phyloP scores from a whole-genome alignment of 495 filamentous ascomycete genomes.

The Elaphomyces granulatus region DNA sequence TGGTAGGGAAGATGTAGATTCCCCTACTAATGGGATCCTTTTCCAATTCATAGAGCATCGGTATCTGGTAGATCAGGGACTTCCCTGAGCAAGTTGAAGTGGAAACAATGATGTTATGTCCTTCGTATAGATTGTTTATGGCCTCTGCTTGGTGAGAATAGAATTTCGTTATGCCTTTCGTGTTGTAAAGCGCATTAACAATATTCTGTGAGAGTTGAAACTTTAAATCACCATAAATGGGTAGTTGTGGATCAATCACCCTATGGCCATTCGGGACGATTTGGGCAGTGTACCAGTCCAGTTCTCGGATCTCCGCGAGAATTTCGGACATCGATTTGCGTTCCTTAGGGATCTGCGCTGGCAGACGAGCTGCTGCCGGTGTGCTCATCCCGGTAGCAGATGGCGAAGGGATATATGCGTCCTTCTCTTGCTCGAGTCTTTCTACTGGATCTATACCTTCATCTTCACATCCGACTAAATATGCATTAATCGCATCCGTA shows the following conservation, averaged over 20 bases:
- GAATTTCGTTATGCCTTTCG: conserved; percentile 68
- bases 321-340: conserved; percentile 75
- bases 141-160: conserved; percentile 93
- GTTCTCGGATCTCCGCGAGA: conserved; percentile 63
- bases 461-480: conserved; percentile 57
- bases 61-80: conserved; percentile 90
- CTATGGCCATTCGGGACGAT: conserved; percentile 91
- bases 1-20: conserved; percentile 98
- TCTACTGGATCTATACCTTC: conserved; percentile 53
- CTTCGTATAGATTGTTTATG: conserved; percentile 76
- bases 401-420: conserved; percentile 31
- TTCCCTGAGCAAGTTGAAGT: conserved; percentile 96
- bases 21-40: conserved; percentile 60
- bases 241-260: conserved; percentile 75
- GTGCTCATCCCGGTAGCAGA: conserved; percentile 35
- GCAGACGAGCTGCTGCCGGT: conserved; percentile 22
- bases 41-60: conserved; percentile 80
- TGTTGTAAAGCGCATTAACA: conserved; percentile 90
- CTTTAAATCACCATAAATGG: conserved; percentile 69
- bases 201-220: conserved; percentile 81
- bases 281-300: conserved; percentile 79
- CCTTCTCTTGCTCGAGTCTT: conserved; percentile 36
- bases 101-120: conserved; percentile 77
- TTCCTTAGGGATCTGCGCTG: conserved; percentile 60
- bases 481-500: conserved; percentile 56